These are phyloP conservation scores for Wickerhamiella hasegawae DNA, from an alignment of 805 yeast species.

Conservation along the genomic window DNA sequence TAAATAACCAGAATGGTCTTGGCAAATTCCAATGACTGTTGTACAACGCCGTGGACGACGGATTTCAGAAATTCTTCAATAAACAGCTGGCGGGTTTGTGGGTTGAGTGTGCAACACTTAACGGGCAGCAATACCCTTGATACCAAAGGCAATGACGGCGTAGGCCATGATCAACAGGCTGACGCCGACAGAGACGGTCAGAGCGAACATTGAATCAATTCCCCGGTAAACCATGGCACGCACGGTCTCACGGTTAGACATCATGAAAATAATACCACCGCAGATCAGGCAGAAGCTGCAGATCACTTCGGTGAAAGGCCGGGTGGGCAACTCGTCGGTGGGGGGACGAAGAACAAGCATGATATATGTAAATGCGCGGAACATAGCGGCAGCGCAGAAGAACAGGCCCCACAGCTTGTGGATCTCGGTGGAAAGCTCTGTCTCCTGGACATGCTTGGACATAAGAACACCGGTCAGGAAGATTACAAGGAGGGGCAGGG, in stretches of 20 bases:
- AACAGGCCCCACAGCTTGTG: constrained; percentile 90
- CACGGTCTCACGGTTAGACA: constrained; percentile 74
- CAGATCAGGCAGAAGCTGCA: constrained; percentile 63
- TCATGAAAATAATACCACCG: constrained; percentile 89
- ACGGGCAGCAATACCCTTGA: constrained; percentile 18
- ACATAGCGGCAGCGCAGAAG: constrained; percentile 64
- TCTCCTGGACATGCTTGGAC: constrained; percentile 88
- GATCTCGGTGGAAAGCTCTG: constrained; percentile 55
- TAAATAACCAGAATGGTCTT: neutral
- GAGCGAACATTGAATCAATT: constrained; percentile 74
- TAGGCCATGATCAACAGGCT: constrained; percentile 74
- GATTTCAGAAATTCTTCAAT: too few species aligned
- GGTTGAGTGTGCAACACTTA: too few species aligned
- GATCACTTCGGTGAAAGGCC: constrained; percentile 78
- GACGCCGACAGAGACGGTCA: constrained; percentile 71
- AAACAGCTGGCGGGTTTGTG: too few species aligned
- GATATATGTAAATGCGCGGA: constrained; percentile 51
- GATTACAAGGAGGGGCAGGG: constrained; percentile 83
- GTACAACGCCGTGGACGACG: too few species aligned
- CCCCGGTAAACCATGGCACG: constrained; percentile 73
- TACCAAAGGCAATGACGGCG: constrained; percentile 50
- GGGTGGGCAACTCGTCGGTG: constrained; percentile 28
- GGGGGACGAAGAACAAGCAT: constrained; percentile 30
- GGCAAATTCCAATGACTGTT: neutral
- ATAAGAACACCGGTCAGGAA: constrained; percentile 93